These are phyloP conservation scores for Stereocaulon alpinum DNA, from an alignment of 495 filamentous ascomycete genomes.

Conservation along the genomic window DNA sequence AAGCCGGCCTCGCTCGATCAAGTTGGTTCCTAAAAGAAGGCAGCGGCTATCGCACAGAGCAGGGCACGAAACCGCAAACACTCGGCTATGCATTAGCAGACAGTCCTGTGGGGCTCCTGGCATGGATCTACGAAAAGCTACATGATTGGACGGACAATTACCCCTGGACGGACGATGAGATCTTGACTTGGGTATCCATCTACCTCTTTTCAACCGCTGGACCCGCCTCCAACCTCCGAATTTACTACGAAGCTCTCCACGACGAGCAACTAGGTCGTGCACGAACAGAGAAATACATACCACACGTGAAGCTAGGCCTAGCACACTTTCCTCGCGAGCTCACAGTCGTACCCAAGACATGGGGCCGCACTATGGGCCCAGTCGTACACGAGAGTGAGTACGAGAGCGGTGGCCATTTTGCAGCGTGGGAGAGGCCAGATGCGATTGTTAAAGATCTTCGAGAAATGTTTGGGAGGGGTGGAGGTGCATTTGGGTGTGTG, in stretches of 20 bases:
- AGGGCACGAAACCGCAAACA: constrained; percentile 55
- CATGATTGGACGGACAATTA: constrained; percentile 58
- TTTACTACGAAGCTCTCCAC: constrained; percentile 49
- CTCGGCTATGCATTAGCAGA: constrained; percentile 47
- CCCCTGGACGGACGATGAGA: constrained; percentile 57
- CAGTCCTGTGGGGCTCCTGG: constrained; percentile 49
- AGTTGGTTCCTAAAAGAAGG: constrained; percentile 43
- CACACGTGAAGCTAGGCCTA: constrained; percentile 44
- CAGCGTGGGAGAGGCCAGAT: constrained; percentile 47
- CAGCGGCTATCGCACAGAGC: constrained; percentile 44
- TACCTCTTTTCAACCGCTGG: constrained; percentile 50
- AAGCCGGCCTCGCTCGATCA: constrained; percentile 37
- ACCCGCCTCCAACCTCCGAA: constrained; percentile 43
- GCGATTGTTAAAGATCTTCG: constrained; percentile 42
- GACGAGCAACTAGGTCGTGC: constrained; percentile 17
- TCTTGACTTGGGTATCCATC: constrained; percentile 55
- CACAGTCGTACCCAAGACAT: constrained; percentile 37
- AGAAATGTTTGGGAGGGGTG: constrained; percentile 43
- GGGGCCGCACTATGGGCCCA: constrained; percentile 39
- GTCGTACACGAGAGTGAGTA: constrained; percentile 45
- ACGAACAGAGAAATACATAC: constrained; percentile 25
- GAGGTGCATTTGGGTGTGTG: constrained; percentile 29
- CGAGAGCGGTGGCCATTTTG: constrained; percentile 51
- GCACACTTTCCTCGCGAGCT: constrained; percentile 44
- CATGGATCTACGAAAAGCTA: constrained; percentile 64